A percentile compares a stretch with the other conserved stretches of the same genome.
Evolutionary conservation across 2,329 filamentous ascomycete species (phyloP).

Genomic region (Cordyceps tenuipes): DNA sequence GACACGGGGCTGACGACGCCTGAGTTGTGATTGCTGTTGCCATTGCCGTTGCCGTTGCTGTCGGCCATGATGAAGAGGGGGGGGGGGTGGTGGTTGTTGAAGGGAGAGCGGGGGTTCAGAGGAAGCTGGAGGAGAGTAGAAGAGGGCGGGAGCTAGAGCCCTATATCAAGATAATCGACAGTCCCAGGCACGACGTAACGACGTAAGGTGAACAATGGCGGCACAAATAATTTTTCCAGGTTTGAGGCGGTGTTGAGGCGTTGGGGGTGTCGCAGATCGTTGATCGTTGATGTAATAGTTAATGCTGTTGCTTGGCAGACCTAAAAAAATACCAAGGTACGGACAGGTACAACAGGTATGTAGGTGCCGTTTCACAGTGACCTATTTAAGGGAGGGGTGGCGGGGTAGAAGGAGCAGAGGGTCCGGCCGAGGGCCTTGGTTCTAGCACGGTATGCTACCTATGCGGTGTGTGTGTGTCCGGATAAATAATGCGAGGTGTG

Average conservation of each 20-base stretch:
- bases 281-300: constrained; percentile 11
- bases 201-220: not conserved
- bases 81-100: too few relatives aligned
- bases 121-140: not conserved
- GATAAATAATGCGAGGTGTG: too few relatives aligned
- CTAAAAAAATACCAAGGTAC: not conserved
- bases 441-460: not conserved
- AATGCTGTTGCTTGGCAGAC: constrained; percentile 1
- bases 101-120: not conserved
- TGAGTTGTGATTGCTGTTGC: not conserved
- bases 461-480: not conserved
- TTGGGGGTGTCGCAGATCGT: not conserved
- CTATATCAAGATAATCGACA: not conserved
- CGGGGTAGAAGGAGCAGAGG: not conserved
- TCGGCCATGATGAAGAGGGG: constrained; percentile 2
- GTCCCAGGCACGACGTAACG: not conserved
- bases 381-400: not conserved
- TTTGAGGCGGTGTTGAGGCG: not conserved
- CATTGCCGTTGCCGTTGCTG: not conserved
- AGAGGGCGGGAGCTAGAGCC: not conserved
- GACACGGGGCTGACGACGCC: constrained; percentile 9
- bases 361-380: not conserved
- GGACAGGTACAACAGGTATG: too few relatives aligned
- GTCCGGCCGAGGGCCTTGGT: not conserved
- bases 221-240: not conserved